Evolutionary conservation across 768 basidiomycete genomes (phyloP).

Genomic region (Rhizopogon vulgaris): DNA sequence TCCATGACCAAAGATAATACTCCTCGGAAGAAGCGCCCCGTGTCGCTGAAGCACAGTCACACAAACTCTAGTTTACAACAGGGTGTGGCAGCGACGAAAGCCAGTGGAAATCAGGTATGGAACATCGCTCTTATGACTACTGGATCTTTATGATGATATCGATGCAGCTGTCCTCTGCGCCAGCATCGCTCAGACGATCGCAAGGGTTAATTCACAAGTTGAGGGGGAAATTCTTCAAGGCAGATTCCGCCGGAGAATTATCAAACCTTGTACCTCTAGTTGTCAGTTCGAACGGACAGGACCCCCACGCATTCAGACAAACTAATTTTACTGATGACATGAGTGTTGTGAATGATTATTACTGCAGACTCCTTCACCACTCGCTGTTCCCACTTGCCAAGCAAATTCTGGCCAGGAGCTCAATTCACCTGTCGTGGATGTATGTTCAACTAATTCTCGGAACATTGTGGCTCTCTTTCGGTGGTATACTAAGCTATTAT

Average conservation of each 20-base stretch:
- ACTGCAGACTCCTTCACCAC: background rate
- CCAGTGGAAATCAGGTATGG: background rate
- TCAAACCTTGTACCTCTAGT: background rate
- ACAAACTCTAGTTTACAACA: background rate
- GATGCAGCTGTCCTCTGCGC: background rate
- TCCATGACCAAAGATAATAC: background rate
- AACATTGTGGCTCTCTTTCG: background rate
- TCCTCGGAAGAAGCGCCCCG: background rate
- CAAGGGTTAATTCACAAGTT: background rate
- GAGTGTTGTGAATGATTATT: too few species aligned
- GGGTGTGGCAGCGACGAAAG: background rate
- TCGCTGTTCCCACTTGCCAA: background rate
- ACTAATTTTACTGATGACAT: too few species aligned
- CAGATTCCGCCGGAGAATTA: background rate
- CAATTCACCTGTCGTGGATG: too few species aligned
- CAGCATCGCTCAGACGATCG: background rate
- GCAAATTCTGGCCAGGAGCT: background rate
- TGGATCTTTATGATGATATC: background rate
- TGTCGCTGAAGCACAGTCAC: background rate
- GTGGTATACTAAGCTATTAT: background rate
- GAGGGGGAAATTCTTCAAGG: background rate
- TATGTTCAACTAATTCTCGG: background rate
- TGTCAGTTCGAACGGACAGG: background rate
- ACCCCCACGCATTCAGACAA: background rate
- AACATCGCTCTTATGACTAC: background rate